These are phyloP conservation scores for Xylaria sp. DNA, from an alignment of 2,329 filamentous ascomycete species.

Conservation along the genomic window DNA sequence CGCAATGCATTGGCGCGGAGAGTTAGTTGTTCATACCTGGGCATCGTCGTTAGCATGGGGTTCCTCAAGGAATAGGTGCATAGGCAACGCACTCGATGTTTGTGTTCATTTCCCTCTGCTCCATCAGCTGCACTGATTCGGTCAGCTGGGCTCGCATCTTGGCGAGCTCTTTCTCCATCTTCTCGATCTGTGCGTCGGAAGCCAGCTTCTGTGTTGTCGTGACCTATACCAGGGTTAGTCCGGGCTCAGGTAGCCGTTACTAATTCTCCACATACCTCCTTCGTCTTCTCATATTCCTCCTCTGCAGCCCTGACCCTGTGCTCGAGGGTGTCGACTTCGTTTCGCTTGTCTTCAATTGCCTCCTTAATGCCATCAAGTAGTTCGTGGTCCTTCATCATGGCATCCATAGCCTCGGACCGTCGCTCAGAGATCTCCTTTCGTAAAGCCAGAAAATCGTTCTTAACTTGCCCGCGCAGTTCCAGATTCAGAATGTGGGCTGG, in stretches of 20 bases:
- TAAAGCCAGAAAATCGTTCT: slow-evolving; percentile 74
- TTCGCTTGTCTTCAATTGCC: slow-evolving; percentile 92
- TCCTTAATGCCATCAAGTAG: slow-evolving; percentile 93
- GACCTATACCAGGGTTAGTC: slow-evolving; percentile 38
- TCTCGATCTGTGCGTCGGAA: slow-evolving; percentile 92
- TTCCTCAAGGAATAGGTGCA: not conserved
- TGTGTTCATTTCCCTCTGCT: slow-evolving; percentile 94
- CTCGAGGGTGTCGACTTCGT: slow-evolving; percentile 88
- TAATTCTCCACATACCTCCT: slow-evolving; percentile 59
- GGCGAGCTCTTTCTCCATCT: slow-evolving; percentile 97
- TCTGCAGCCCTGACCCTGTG: slow-evolving; percentile 86
- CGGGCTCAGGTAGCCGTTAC: not conserved
- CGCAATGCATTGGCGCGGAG: slow-evolving; percentile 79
- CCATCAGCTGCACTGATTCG: slow-evolving; percentile 87
- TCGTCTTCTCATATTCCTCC: slow-evolving; percentile 91
- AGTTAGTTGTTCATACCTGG: slow-evolving; percentile 90
- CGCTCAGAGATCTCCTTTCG: slow-evolving; percentile 93
- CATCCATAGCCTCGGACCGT: slow-evolving; percentile 78
- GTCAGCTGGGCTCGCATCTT: slow-evolving; percentile 84
- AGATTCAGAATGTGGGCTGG: slow-evolving; percentile 86
- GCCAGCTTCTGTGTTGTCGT: slow-evolving; percentile 85
- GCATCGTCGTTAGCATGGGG: slow-evolving; percentile 1
- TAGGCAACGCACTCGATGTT: slow-evolving; percentile 79
- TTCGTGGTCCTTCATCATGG: slow-evolving; percentile 93
- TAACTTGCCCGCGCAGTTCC: slow-evolving; percentile 82